These are phyloP conservation scores for Candida patagonica DNA, from an alignment of 805 yeast genomes.

Conservation along the genomic window DNA sequence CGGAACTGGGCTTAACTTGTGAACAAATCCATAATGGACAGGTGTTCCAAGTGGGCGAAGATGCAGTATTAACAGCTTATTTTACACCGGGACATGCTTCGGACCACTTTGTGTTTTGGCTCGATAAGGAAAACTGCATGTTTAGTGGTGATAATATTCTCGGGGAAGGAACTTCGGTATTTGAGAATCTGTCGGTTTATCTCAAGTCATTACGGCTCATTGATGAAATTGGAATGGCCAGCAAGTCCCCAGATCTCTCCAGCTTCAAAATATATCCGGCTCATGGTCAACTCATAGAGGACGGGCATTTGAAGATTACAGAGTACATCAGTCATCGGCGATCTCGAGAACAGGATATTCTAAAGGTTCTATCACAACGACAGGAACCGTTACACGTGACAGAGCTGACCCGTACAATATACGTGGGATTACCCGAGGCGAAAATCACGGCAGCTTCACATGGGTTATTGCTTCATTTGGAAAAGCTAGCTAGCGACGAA, in stretches of 20 bases:
- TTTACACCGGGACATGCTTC: conserved; percentile 31
- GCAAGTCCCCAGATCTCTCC: conserved; percentile 5
- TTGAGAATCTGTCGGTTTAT: conserved; percentile 25
- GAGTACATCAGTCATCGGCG: conserved; percentile 28
- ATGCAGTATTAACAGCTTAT: conserved; percentile 22
- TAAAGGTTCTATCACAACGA: conserved; percentile 12
- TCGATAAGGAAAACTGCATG: conserved; percentile 26
- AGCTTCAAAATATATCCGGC: conserved; percentile 27
- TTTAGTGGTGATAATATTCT: conserved; percentile 32
- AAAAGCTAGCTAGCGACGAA: conserved; percentile 21
- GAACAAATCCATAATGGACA: conserved; percentile 21
- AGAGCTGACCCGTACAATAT: conserved; percentile 22
- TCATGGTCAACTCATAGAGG: conserved; percentile 28
- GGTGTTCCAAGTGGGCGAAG: conserved; percentile 15
- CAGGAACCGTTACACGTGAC: conserved; percentile 7
- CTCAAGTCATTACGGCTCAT: conserved; percentile 23
- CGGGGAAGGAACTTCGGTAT: conserved; percentile 31
- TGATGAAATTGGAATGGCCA: conserved; percentile 14
- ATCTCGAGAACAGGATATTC: conserved; percentile 26
- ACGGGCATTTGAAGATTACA: conserved; percentile 23
- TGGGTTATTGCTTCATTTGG: conserved; percentile 25
- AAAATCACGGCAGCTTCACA: conserved; percentile 26
- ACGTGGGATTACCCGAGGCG: conserved; percentile 19
- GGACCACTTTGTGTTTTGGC: conserved; percentile 29
- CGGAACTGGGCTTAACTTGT: background rate